Evolutionary conservation across 495 filamentous ascomycete genomes (phyloP).

Genomic region (Xylaria intraflava): DNA sequence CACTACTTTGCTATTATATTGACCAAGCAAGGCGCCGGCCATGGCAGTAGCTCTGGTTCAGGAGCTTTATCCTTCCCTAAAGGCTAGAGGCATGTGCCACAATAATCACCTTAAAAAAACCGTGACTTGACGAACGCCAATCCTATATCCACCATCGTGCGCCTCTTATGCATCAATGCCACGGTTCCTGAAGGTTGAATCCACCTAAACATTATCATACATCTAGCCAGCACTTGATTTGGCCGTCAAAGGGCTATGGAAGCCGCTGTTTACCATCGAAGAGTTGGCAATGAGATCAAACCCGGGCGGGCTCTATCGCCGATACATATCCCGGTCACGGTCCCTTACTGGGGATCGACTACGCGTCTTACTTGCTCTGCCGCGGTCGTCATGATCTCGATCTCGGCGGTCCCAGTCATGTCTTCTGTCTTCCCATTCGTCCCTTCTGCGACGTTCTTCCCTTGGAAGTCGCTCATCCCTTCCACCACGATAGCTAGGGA

Average conservation of each 20-base stretch:
- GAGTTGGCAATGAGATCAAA: neutral
- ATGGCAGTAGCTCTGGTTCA: neutral
- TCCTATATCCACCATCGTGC: neutral
- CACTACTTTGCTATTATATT: neutral
- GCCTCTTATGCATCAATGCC: neutral
- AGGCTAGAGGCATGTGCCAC: neutral
- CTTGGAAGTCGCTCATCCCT: constrained; percentile 28
- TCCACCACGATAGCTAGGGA: constrained; percentile 46
- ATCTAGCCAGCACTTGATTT: neutral
- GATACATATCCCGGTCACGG: constrained; percentile 38
- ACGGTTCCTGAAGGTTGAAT: neutral
- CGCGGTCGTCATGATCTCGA: constrained; percentile 43
- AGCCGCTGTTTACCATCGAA: neutral
- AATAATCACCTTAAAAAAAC: neutral
- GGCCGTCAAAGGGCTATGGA: neutral
- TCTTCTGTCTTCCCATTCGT: constrained; percentile 35
- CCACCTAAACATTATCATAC: constrained; percentile 2
- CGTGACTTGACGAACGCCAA: constrained; percentile 4
- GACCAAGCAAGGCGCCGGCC: neutral
- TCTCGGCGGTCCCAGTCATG: constrained; percentile 33
- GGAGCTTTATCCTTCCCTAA: neutral
- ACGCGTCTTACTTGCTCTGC: constrained; percentile 38
- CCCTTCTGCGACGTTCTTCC: constrained; percentile 35
- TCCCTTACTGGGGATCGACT: constrained; percentile 44
- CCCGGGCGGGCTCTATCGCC: constrained; percentile 24